Conservation (phyloP, 1,284 basidiomycete genomes). For the Ceratobasidium sp. region DNA sequence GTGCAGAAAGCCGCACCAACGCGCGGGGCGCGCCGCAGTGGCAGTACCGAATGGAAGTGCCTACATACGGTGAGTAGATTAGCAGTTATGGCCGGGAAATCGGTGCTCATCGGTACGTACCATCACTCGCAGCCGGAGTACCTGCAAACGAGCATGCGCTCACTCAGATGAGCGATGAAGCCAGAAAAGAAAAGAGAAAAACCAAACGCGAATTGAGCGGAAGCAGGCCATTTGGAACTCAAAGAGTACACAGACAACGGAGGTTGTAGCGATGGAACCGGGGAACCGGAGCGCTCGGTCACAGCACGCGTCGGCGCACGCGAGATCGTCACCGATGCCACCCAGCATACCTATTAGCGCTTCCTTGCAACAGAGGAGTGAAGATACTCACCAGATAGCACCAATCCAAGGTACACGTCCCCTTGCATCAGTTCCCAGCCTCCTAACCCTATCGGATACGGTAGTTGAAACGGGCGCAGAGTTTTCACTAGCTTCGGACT, state of each 20-base stretch:
- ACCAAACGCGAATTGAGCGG: conserved; percentile 80
- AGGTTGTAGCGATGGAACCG: conserved; percentile 54
- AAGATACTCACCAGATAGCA: conserved; percentile 76
- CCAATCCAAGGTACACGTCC: conserved; percentile 90
- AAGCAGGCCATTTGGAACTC: conserved; percentile 72
- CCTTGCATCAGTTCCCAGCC: conserved; percentile 82
- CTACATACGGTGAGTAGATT: no score
- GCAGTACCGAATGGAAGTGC: no score
- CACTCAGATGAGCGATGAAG: no score
- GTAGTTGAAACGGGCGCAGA: conserved; percentile 87
- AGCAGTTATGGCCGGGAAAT: no score
- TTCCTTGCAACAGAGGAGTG: neutral
- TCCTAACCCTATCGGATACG: conserved; percentile 90
- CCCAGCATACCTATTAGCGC: conserved; percentile 64
- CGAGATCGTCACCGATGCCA: conserved; percentile 63
- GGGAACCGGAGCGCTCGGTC: conserved; percentile 62
- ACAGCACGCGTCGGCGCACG: conserved; percentile 62
- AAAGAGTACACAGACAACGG: conserved; percentile 79
- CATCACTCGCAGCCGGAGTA: no score
- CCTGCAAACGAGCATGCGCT: no score
- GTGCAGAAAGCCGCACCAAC: no score
- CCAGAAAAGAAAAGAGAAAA: no score
- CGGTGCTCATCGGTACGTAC: no score
- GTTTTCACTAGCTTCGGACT: conserved; percentile 71
- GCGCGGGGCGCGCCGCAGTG: no score